These are phyloP conservation scores for Cucurbita pepo DNA, from an alignment of 306 rosid genomes.

Conservation along the genomic window DNA sequence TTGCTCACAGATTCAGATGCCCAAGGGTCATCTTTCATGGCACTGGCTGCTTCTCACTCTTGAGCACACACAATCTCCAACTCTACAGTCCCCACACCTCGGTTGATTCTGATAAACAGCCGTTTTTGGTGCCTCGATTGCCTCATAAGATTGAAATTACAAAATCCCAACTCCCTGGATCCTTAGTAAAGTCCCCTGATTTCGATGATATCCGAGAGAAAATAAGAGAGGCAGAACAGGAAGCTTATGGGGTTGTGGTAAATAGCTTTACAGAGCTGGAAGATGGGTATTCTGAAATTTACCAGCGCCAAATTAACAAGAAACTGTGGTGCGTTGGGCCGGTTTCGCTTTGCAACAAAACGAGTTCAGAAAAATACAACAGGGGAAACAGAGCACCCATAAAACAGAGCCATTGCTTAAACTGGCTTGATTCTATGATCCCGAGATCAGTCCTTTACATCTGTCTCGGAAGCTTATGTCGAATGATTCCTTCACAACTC, in stretches of 20 bases:
- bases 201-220: slow-evolving; percentile 44
- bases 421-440: slow-evolving; percentile 47
- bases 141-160: slow-evolving; percentile 32
- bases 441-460: slow-evolving; percentile 55
- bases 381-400: slow-evolving; percentile 62
- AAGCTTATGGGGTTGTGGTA: slow-evolving; percentile 44
- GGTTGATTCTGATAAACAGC: slow-evolving; percentile 20
- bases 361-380: slow-evolving; percentile 34
- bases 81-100: slow-evolving; percentile 21
- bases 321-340: slow-evolving; percentile 79
- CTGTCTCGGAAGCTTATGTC: slow-evolving; percentile 67
- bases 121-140: slow-evolving; percentile 44
- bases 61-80: slow-evolving; percentile 39
- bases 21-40: slow-evolving; percentile 69
- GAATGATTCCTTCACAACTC: slow-evolving; percentile 41
- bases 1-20: slow-evolving; percentile 31
- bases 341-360: slow-evolving; percentile 40
- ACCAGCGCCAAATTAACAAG: slow-evolving; percentile 26
- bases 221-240: slow-evolving; percentile 44
- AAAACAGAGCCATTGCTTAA: slow-evolving; percentile 27
- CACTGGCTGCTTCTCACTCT: slow-evolving; percentile 49
- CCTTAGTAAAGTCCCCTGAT: slow-evolving; percentile 37
- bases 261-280: slow-evolving; percentile 63
- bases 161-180: slow-evolving; percentile 53
- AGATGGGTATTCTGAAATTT: slow-evolving; percentile 19